These are phyloP conservation scores for Nothophytophthora sp. DNA, from an alignment of 352 stramenopile species.

Conservation along the genomic window DNA sequence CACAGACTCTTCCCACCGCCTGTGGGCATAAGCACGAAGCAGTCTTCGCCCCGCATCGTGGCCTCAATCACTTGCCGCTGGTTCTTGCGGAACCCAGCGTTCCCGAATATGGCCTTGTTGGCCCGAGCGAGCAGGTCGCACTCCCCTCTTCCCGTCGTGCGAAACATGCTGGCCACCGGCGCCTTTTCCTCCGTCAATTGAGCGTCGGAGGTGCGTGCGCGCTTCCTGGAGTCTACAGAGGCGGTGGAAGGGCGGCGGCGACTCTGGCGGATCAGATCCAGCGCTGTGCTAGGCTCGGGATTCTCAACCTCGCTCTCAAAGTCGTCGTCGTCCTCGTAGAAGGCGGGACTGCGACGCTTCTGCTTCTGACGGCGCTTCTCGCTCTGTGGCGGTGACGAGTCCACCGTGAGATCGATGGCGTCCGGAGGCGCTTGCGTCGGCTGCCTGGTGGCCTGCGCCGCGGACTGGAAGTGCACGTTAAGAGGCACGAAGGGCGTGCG, in stretches of 20 bases:
- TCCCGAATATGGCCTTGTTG: constrained; percentile 73
- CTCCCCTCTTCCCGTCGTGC: not conserved
- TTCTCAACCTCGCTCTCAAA: constrained; percentile 53
- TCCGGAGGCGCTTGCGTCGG: constrained; percentile 3
- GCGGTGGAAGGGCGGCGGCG: constrained; percentile 2
- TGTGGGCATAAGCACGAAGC: constrained; percentile 95
- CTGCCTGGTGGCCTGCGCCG: constrained; percentile 9
- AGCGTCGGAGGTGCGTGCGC: constrained; percentile 1
- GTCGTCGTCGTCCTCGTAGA: constrained; percentile 68
- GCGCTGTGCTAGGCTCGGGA: constrained; percentile 48
- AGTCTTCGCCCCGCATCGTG: constrained; percentile 90
- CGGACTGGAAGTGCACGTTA: constrained; percentile 58
- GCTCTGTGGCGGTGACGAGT: constrained; percentile 3
- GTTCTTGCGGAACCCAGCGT: constrained; percentile 88
- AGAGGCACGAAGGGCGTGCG: constrained; percentile 45
- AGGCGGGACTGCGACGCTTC: constrained; percentile 13
- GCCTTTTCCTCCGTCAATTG: not conserved
- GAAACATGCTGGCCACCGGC: not conserved
- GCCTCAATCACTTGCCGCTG: constrained; percentile 92
- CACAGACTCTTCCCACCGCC: constrained; percentile 92
- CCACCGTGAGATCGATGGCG: constrained; percentile 51
- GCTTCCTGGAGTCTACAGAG: constrained; percentile 18
- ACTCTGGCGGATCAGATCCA: constrained; percentile 46
- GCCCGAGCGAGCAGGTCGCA: constrained; percentile 48
- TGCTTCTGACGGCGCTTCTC: constrained; percentile 2